phyloP scores from a whole-genome alignment of 2,329 filamentous ascomycete genomes.

The Fusarium pseudoanthophilum region DNA sequence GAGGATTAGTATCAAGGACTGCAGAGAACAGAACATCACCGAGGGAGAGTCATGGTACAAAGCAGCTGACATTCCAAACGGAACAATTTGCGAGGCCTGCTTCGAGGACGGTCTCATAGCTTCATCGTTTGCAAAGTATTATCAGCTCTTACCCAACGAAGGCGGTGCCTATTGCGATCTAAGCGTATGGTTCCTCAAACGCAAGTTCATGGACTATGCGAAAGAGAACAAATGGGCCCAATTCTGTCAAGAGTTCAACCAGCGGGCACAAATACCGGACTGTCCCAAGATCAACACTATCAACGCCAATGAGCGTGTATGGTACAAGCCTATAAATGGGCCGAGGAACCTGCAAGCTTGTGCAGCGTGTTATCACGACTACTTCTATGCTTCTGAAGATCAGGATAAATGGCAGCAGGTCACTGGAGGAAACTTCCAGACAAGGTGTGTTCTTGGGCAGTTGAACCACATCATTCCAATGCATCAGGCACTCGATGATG shows the following conservation, averaged over 20 bases:
- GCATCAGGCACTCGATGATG: constrained; percentile 42
- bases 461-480: constrained; percentile 48
- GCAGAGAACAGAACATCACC: constrained; percentile 15
- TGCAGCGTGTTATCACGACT: constrained; percentile 52
- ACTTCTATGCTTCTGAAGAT: constrained; percentile 47
- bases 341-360: constrained; percentile 48
- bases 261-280: constrained; percentile 38
- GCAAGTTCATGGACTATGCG: constrained; percentile 43
- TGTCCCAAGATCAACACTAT: constrained; percentile 44
- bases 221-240: constrained; percentile 46
- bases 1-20: constrained; percentile 34
- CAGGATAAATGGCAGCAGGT: constrained; percentile 39
- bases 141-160: constrained; percentile 27
- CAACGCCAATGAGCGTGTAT: constrained; percentile 42
- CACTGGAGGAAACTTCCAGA: constrained; percentile 31
- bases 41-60: constrained; percentile 49
- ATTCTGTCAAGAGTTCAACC: constrained; percentile 48
- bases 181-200: constrained; percentile 45
- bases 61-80: constrained; percentile 46
- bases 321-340: constrained; percentile 47
- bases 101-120: constrained; percentile 50
- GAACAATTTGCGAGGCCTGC: constrained; percentile 53
- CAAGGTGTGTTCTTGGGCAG: constrained; percentile 46
- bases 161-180: constrained; percentile 47
- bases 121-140: constrained; percentile 46